Conservation (phyloP, 768 basidiomycete genomes). For the Harrya chromipes region DNA sequence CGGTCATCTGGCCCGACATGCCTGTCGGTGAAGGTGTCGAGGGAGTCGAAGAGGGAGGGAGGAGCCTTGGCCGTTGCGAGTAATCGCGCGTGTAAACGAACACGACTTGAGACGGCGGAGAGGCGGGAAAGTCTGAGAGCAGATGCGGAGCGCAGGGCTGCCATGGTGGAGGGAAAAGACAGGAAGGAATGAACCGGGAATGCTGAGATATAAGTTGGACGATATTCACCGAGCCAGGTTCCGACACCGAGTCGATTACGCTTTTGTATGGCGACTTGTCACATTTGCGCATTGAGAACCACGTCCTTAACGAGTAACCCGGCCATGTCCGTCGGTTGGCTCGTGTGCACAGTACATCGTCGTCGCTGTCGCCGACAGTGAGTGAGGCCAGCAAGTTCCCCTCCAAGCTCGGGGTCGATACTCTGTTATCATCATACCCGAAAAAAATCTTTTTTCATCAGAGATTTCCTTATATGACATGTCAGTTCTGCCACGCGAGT, state of each 20-base stretch:
- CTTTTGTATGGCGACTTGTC: conserved; percentile 18
- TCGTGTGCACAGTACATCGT: neutral
- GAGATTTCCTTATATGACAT: conserved; percentile 16
- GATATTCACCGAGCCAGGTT: conserved; percentile 40
- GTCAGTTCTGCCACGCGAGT: conserved; percentile 13
- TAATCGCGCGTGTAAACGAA: conserved; percentile 30
- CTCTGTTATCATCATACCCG: neutral
- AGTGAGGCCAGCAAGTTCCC: too few relatives aligned
- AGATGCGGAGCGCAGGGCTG: conserved; percentile 27
- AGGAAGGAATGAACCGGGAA: conserved; percentile 14
- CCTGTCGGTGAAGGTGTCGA: conserved; percentile 87
- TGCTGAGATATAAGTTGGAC: conserved; percentile 19
- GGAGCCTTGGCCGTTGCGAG: conserved; percentile 63
- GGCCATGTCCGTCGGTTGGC: conserved; percentile 1
- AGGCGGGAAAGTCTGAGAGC: conserved; percentile 20
- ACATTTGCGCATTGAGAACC: conserved; percentile 12
- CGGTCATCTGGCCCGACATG: conserved; percentile 89
- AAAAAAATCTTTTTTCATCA: conserved; percentile 24
- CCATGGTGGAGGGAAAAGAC: conserved; percentile 24
- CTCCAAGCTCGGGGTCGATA: conserved; percentile 28
- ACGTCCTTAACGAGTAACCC: conserved; percentile 2
- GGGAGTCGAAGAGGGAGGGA: conserved; percentile 69
- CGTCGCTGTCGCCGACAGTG: conserved; percentile 5
- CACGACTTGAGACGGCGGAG: conserved; percentile 15
- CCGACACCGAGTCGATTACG: conserved; percentile 38